Base-by-base conservation (phyloP, 768 basidiomycete genomes). In the Strobilomyces echinocephalus region DNA sequence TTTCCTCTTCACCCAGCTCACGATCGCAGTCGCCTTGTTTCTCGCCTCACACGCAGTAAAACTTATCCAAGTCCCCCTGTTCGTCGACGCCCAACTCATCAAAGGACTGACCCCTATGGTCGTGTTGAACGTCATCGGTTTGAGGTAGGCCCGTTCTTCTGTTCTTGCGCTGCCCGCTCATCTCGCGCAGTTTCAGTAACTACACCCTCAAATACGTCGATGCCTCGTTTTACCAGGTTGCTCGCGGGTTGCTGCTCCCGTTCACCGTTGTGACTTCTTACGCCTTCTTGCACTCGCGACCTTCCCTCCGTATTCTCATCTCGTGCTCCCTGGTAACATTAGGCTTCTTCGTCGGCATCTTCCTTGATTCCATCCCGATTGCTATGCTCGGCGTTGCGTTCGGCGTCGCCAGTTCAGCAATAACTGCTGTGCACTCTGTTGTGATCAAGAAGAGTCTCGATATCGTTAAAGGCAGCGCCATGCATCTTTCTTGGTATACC, bases 161-260 rank as follows among this genome's bases (percentile, higher is more conserved):
- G 6, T 16, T 24, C 28, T 2, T 28, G 36, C 21, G 14, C 26
- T 12, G 39, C 10, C 38, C n/a, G 35, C 35, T 59, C 31, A 56
- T 12, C 20, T 42, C 20, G 31, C 11, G 30, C 66, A 91, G 89
- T 63, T 87, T 90, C 65, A 90, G 89, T 71, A 95, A 94, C 68
- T 93, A 84, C 66, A 92, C 88, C 38, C 79, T 95, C 54, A 91
- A 93, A 83, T 91, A 88, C 63, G 94, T 97, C 60, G 93, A 94
- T 52, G 91, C 91, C 12, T 94, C 92, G 0, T 93, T 95, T 72
- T 94, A 95, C 69, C 94, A 95, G 74, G 88, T 98, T 57, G 95
- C 95, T 0, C 87, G 95, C 15, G 95, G 95, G 10, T 79, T 98
- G 55, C 83, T 98, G 28, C 83, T 98, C 21, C 95, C 95, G 0